A percentile compares a stretch with the other conserved stretches of the same genome.
Evolutionary conservation across 192 early-diverging fungal genomes (phyloP).

Genomic region (Phlyctochytrium arcticum): DNA sequence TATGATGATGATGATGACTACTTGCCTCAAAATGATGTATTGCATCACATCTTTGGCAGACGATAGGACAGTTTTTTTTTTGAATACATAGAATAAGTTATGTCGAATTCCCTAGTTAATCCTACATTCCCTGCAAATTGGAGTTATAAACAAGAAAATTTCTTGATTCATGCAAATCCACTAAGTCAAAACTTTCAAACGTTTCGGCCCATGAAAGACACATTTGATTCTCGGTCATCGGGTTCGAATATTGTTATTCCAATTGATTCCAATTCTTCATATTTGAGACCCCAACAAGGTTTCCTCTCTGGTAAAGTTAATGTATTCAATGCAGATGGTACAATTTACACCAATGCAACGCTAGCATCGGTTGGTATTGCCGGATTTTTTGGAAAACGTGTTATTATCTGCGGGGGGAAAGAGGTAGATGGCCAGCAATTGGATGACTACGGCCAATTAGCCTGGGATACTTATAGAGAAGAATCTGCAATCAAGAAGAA

Average conservation of each 20-base stretch:
- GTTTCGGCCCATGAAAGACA: background rate
- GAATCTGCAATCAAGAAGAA: background rate
- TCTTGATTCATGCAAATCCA: background rate
- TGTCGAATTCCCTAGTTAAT: too few species aligned
- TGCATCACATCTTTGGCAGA: too few species aligned
- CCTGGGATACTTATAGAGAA: background rate
- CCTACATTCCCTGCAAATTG: background rate
- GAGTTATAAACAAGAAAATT: background rate
- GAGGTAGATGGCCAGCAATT: background rate
- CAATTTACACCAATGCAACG: background rate
- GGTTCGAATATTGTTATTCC: background rate
- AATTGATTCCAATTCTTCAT: too few species aligned
- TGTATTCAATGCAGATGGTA: background rate
- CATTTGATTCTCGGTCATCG: background rate
- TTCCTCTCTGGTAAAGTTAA: background rate
- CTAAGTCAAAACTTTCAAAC: background rate
- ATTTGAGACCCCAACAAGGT: background rate
- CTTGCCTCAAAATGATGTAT: too few species aligned
- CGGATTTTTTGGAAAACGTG: too few species aligned
- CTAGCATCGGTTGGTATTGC: too few species aligned
- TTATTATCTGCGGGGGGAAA: background rate
- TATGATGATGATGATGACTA: too few species aligned
- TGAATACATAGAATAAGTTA: too few species aligned
- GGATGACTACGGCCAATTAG: background rate
- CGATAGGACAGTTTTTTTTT: too few species aligned